Base-by-base conservation (phyloP, 345 rosid species). In the Eucalyptus erythrocorys region DNA sequence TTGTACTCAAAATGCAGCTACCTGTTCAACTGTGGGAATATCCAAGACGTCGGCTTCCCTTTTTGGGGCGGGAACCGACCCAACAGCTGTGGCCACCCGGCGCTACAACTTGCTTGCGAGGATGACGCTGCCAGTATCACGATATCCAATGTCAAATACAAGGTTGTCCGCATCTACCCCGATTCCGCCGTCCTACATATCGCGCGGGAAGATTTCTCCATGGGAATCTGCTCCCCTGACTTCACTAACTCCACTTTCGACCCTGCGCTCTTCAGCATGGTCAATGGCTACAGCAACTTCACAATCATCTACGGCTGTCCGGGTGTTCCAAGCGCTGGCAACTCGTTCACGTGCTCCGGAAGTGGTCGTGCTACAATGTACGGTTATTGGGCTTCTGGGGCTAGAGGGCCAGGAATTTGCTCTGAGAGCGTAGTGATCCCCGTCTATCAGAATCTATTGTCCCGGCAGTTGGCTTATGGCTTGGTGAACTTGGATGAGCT, bases 31-130 rank as follows among this genome's bases (percentile, higher is more conserved):
- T 92, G 93, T 24, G 91, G 88, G 10, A 40, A 48, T 17, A 48
- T 88, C 45, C 11, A 21, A 13, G 8, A n/a, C 50, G 85, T 91
- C 26, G 37, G 81, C 42, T 93, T 89, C 85, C 93, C 94, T 32
- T 91, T 92, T 90, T 90, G 91, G 91, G 93, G 93, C 7, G 87
- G 50, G 16, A 85, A 85, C 27, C 89, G 92, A 37, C 30, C 88
- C 34, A 30, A 40, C 24, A 50, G 6, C 22, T 93, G 94, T 26
- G 92, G 94, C 87, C 50, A 53, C 84, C 90, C 93, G 2, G 89
- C 53, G 37, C 87, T 91, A 24, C 43, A 88, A 87, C 91, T 92
- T 43, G 21, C 24, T 15, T 93, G 94, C 88, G 76, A 48, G 26
- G 40, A 24, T 40, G 45, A 71, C 50, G 27, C 42, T 21, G 86